A percentile compares a stretch with the other conserved stretches of the same genome.
Conservation (phyloP, 1,284 basidiomycete species). For the Cryptococcus deneoformans region DNA sequence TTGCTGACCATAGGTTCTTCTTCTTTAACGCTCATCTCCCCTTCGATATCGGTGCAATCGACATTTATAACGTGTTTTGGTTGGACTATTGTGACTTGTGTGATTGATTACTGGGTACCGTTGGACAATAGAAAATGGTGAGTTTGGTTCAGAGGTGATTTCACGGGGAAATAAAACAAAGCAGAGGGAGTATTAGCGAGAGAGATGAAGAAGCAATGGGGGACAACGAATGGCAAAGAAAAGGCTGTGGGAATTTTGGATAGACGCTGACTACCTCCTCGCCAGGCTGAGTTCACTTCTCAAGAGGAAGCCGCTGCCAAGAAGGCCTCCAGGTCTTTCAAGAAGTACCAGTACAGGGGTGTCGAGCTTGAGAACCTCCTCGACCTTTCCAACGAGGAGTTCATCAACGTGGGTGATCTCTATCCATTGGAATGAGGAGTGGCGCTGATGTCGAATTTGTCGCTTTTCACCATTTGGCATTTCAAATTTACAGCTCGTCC, state of each 20-base stretch:
- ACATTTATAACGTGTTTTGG: no score
- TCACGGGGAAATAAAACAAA: background rate
- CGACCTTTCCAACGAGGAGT: slow-evolving; percentile 93
- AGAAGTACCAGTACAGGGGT: slow-evolving; percentile 98
- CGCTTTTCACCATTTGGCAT: background rate
- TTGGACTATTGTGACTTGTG: background rate
- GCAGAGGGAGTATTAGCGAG: background rate
- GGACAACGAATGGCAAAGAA: background rate
- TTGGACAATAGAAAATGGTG: slow-evolving; percentile 13
- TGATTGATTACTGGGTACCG: background rate
- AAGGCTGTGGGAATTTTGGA: background rate
- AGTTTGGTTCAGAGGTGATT: slow-evolving; percentile 1
- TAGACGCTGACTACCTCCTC: background rate
- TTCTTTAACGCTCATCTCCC: background rate
- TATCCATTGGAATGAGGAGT: background rate
- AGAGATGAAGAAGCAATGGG: background rate
- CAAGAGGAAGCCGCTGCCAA: slow-evolving; percentile 85
- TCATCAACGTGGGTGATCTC: slow-evolving; percentile 45
- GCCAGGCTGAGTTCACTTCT: slow-evolving; percentile 73
- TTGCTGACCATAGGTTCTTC: background rate
- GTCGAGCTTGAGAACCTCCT: slow-evolving; percentile 96
- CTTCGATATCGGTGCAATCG: background rate
- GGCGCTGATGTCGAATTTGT: slow-evolving; percentile 1
- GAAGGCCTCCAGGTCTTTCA: slow-evolving; percentile 98
- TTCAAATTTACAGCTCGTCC: slow-evolving; percentile 70